Conservation (phyloP, 768 basidiomycete species). For the Stropharia rugosoannulata region DNA sequence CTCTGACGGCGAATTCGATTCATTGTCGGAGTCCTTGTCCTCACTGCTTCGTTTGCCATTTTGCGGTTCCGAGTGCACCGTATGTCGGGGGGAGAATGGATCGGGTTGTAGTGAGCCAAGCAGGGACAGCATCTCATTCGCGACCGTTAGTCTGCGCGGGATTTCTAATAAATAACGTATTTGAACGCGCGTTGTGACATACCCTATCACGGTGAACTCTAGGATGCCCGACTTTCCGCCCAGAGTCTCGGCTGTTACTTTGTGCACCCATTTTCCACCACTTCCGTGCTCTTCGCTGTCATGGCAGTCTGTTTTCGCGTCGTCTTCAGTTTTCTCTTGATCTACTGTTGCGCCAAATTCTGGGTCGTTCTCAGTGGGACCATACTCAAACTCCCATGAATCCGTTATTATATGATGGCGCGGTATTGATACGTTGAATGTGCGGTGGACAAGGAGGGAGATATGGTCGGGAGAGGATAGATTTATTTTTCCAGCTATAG, state of each 20-base stretch:
- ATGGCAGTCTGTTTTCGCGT: slow-evolving; percentile 16
- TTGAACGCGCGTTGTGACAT: slow-evolving; percentile 20
- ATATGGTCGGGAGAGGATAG: slow-evolving; percentile 92
- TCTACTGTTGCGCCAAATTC: slow-evolving; percentile 45
- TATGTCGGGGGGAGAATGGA: slow-evolving; percentile 68
- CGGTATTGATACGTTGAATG: slow-evolving; percentile 95
- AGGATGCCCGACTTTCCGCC: slow-evolving; percentile 68
- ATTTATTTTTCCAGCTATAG: slow-evolving; percentile 78
- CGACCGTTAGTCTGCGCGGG: slow-evolving; percentile 68
- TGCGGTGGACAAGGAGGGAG: slow-evolving; percentile 84
- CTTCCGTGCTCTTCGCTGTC: slow-evolving; percentile 35
- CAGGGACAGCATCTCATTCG: slow-evolving; percentile 92
- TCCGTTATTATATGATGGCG: slow-evolving; percentile 84
- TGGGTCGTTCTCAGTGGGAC: slow-evolving; percentile 77
- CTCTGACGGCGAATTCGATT: slow-evolving; percentile 16
- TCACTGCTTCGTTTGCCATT: slow-evolving; percentile 11
- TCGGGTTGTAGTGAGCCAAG: slow-evolving; percentile 79
- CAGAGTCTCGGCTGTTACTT: slow-evolving; percentile 62
- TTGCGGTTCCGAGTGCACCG: slow-evolving; percentile 18
- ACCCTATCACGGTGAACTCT: slow-evolving; percentile 91
- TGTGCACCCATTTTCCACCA: slow-evolving; percentile 80
- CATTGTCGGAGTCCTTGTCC: slow-evolving; percentile 14
- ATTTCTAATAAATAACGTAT: slow-evolving; percentile 5
- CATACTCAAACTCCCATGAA: slow-evolving; percentile 85
- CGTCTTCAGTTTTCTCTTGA: slow-evolving; percentile 22